Evolutionary conservation across 495 filamentous ascomycete genomes (phyloP).

Genomic region (Melanomma pulvis-pyrius): DNA sequence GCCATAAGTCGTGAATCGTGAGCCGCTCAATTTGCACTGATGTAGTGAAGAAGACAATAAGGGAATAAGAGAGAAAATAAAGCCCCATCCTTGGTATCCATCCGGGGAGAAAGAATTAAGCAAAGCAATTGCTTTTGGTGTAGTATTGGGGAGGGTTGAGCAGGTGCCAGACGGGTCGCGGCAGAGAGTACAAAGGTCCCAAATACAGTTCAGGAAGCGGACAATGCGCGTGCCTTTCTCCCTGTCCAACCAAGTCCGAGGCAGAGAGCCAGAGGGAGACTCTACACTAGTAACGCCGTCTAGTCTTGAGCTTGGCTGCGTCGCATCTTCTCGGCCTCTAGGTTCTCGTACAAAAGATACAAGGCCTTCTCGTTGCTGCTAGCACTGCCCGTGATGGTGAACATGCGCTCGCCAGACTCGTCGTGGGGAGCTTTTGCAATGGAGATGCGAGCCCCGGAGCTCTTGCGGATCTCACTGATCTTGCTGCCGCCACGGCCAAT

Average conservation of each 20-base stretch:
- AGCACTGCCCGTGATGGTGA: constrained; percentile 95
- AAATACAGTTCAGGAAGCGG: constrained; percentile 7
- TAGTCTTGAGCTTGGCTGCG: constrained; percentile 82
- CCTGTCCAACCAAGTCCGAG: background rate
- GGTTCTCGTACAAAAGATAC: constrained; percentile 96
- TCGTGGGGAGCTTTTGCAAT: constrained; percentile 98
- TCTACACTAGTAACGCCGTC: constrained; percentile 23
- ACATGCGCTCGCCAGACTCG: constrained; percentile 98
- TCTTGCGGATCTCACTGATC: constrained; percentile 97
- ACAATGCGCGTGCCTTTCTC: background rate
- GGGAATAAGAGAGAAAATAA: constrained; percentile 22
- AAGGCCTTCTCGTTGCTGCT: constrained; percentile 92
- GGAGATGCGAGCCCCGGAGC: constrained; percentile 92
- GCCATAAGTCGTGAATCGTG: constrained; percentile 41
- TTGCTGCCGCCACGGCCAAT: constrained; percentile 92
- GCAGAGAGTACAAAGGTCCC: constrained; percentile 9
- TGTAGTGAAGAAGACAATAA: constrained; percentile 29
- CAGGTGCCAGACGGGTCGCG: constrained; percentile 2
- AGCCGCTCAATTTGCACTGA: constrained; percentile 41
- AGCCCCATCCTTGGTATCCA: constrained; percentile 31
- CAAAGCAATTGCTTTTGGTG: constrained; percentile 31
- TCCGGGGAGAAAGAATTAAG: constrained; percentile 27
- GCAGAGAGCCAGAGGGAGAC: constrained; percentile 5
- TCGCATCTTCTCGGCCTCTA: constrained; percentile 97
- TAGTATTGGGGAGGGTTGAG: background rate